Percentiles rank a stretch among this genome's conserved stretches.
Evolutionary conservation across 148 eudicot species (phyloP).

Genomic region (Rhododendron henanense): DNA sequence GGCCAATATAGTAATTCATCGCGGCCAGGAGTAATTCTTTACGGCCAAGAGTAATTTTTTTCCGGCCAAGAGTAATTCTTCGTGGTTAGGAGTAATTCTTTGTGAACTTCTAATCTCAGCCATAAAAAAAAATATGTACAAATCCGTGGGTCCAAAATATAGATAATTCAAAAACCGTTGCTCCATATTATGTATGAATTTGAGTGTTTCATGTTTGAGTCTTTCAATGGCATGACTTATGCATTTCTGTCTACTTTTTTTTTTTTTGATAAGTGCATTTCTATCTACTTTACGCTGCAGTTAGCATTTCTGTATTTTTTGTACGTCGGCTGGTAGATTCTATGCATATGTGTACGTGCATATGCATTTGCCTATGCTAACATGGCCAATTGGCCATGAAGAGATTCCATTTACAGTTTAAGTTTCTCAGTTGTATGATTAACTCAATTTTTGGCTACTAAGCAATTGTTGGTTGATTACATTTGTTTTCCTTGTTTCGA

Average conservation of each 20-base stretch:
- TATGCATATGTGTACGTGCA: background rate
- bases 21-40: too few species aligned
- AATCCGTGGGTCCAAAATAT: too few species aligned
- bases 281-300: background rate
- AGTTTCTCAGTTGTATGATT: background rate
- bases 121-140: too few species aligned
- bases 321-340: background rate
- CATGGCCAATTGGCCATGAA: background rate
- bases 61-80: too few species aligned
- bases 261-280: background rate
- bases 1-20: too few species aligned
- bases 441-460: background rate
- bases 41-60: background rate
- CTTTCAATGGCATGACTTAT: background rate
- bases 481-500: background rate
- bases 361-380: background rate
- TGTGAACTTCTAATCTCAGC: too few species aligned
- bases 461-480: background rate
- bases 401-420: background rate
- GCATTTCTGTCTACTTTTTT: background rate
- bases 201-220: background rate
- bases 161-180: too few species aligned
- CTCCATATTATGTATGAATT: background rate
- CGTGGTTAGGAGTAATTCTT: too few species aligned
- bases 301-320: background rate